Evolutionary conservation across 495 filamentous ascomycete genomes (phyloP).

Genomic region (Immersiella caudata): DNA sequence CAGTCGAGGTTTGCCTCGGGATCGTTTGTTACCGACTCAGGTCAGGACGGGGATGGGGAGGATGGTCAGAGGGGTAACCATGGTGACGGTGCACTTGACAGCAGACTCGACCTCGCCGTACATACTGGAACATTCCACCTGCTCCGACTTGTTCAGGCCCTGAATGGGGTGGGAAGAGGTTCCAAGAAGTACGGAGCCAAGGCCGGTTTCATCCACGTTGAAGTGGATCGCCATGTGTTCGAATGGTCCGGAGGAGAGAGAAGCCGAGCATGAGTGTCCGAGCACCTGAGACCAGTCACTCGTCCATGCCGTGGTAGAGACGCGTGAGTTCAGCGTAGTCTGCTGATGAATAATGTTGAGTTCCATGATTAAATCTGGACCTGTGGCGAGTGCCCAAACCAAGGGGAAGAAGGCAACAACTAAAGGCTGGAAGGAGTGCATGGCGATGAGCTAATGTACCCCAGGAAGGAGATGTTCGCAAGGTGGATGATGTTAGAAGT

Average conservation of each 20-base stretch:
- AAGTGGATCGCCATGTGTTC: neutral
- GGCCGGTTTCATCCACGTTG: neutral
- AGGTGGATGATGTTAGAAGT: too few species aligned
- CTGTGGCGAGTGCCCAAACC: too few species aligned
- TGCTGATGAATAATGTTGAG: too few species aligned
- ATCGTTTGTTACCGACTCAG: neutral
- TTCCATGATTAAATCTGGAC: too few species aligned
- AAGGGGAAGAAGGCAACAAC: too few species aligned
- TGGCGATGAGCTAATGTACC: too few species aligned
- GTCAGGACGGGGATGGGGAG: neutral
- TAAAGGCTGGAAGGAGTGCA: too few species aligned
- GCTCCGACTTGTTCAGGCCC: neutral
- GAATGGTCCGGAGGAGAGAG: neutral
- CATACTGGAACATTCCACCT: neutral
- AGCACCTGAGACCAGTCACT: neutral
- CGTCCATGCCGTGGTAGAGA: neutral
- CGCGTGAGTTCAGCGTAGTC: too few species aligned
- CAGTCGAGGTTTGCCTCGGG: neutral
- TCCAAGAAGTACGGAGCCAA: neutral
- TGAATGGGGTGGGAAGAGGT: neutral
- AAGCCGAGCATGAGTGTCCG: slow-evolving; percentile 2
- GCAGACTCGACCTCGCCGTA: neutral
- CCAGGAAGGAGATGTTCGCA: too few species aligned
- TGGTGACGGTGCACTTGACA: neutral
- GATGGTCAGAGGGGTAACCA: neutral